phyloP scores from a whole-genome alignment of 768 basidiomycete genomes.

The Cyathus striatus region DNA sequence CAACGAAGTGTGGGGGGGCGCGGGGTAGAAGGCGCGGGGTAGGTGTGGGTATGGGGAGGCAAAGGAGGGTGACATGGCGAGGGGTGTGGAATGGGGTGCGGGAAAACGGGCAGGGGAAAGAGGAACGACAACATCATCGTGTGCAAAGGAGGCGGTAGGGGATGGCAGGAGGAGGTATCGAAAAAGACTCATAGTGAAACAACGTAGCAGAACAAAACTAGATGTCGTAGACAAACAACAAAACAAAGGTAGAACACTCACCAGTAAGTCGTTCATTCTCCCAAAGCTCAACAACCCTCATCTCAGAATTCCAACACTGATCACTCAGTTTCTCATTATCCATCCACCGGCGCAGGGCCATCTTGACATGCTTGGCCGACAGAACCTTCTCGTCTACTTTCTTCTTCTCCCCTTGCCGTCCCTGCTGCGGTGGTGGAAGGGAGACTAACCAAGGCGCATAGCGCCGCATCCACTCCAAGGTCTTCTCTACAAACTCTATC shows the following conservation, averaged over 20 bases:
- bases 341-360: conserved; percentile 32
- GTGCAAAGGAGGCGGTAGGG: not conserved
- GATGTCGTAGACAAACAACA: not conserved
- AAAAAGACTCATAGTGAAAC: too few relatives aligned
- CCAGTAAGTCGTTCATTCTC: conserved; percentile 71
- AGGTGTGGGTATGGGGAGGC: too few relatives aligned
- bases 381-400: conserved; percentile 1
- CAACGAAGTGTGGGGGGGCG: too few relatives aligned
- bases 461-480: too few relatives aligned
- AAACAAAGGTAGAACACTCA: conserved; percentile 1
- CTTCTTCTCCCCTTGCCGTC: too few relatives aligned
- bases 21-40: too few relatives aligned
- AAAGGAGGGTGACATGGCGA: too few relatives aligned
- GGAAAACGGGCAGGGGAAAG: too few relatives aligned
- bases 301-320: conserved; percentile 57
- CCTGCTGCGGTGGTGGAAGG: too few relatives aligned
- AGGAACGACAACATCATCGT: too few relatives aligned
- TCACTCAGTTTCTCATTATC: conserved; percentile 68
- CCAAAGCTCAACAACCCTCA: conserved; percentile 68
- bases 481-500: not conserved
- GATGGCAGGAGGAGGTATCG: not conserved
- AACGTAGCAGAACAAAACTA: not conserved
- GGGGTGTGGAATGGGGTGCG: too few relatives aligned
- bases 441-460: too few relatives aligned
- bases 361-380: conserved; percentile 10